Evolutionary conservation across 768 basidiomycete genomes (phyloP).

Genomic region (Gymnopilus dilepis): DNA sequence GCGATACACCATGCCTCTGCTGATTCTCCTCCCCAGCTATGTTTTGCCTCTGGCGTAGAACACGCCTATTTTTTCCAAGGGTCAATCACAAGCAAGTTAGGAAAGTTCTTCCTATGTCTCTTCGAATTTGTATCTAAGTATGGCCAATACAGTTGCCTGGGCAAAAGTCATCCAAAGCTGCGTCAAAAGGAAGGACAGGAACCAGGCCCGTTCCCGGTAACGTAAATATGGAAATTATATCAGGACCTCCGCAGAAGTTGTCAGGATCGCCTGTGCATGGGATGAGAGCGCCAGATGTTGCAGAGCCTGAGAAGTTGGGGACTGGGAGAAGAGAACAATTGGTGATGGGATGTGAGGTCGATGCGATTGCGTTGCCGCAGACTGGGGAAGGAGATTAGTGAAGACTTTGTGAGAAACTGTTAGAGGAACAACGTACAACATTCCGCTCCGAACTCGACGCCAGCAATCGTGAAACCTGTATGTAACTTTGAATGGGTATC

Average conservation of each 20-base stretch:
- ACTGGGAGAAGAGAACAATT: background rate
- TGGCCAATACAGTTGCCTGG: background rate
- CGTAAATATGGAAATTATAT: conserved; percentile 4
- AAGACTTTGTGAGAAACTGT: background rate
- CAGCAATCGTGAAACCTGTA: conserved; percentile 9
- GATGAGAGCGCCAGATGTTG: background rate
- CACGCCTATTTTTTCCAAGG: no score
- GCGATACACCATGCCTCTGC: no score
- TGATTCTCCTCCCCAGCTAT: no score
- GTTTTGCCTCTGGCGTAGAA: no score
- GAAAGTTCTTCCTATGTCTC: no score
- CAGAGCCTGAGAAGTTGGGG: background rate
- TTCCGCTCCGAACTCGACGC: conserved; percentile 4
- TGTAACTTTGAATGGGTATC: background rate
- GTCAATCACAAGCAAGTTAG: no score
- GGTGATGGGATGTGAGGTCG: background rate
- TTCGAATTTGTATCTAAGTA: background rate
- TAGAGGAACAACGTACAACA: background rate
- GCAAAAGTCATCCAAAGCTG: conserved; percentile 1
- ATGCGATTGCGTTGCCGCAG: background rate
- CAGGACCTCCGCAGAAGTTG: background rate
- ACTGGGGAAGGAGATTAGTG: background rate
- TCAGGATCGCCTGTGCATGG: conserved; percentile 8
- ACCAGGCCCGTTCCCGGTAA: background rate
- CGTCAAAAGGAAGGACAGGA: background rate